These are phyloP conservation scores for Hanseniaspora occidentalis DNA, from an alignment of 805 yeast species.

Conservation along the genomic window DNA sequence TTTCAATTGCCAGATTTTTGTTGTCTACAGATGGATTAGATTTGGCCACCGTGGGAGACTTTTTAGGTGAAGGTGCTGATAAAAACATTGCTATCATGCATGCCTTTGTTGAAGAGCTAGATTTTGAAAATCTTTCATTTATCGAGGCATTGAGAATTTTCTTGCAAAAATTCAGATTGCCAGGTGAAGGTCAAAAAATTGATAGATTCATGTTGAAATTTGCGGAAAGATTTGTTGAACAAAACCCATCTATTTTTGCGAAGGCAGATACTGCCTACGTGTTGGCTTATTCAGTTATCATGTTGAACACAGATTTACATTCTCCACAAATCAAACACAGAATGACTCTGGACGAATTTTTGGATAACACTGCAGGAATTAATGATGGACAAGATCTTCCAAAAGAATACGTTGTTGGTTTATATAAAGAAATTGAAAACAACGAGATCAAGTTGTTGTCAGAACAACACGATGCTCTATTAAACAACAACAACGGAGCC, in stretches of 20 bases:
- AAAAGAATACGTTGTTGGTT: slow-evolving; percentile 50
- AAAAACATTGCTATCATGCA: slow-evolving; percentile 77
- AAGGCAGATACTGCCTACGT: slow-evolving; percentile 93
- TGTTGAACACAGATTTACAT: slow-evolving; percentile 92
- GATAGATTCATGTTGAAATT: slow-evolving; percentile 95
- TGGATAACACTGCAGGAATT: slow-evolving; percentile 80
- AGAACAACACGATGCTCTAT: slow-evolving; percentile 85
- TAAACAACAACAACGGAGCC: slow-evolving; percentile 30
- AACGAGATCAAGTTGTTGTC: slow-evolving; percentile 86
- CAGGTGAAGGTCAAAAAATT: slow-evolving; percentile 97
- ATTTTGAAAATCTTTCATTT: slow-evolving; percentile 54
- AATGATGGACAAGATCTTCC: slow-evolving; percentile 85
- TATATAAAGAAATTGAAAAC: slow-evolving; percentile 64
- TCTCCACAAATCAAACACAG: slow-evolving; percentile 73
- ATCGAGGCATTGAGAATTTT: slow-evolving; percentile 79
- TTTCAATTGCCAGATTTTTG: slow-evolving; percentile 62
- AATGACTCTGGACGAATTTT: slow-evolving; percentile 81
- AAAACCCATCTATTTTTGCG: slow-evolving; percentile 78
- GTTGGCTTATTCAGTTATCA: slow-evolving; percentile 78
- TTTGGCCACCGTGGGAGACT: slow-evolving; percentile 80
- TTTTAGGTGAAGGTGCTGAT: slow-evolving; percentile 78
- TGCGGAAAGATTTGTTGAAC: slow-evolving; percentile 82
- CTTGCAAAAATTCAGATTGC: slow-evolving; percentile 80
- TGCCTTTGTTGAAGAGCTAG: slow-evolving; percentile 80
- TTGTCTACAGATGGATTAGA: slow-evolving; percentile 67